Percentiles rank a stretch among this genome's conserved stretches.
These are phyloP conservation scores for Carex pumila DNA, from an alignment of 176 grass and related monocot genomes.

Conservation along the genomic window DNA sequence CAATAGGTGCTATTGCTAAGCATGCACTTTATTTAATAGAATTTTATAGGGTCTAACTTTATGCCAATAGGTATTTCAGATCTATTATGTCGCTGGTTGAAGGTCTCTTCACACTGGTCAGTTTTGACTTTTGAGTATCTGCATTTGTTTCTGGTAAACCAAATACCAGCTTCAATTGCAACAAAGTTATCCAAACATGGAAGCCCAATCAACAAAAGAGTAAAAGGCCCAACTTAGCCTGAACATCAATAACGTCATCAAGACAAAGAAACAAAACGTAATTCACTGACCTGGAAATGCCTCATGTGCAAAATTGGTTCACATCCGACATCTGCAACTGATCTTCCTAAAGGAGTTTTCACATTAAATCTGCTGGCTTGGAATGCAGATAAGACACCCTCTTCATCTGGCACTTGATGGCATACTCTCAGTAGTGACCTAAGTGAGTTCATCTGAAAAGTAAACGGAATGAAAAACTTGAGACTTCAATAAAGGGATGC, in stretches of 20 bases:
- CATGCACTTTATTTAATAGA: background rate
- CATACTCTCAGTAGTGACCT: constrained; percentile 64
- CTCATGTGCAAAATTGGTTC: constrained; percentile 98
- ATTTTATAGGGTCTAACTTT: background rate
- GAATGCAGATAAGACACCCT: constrained; percentile 42
- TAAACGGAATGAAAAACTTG: constrained; percentile 9
- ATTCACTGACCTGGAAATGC: constrained; percentile 73
- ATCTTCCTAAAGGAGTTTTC: constrained; percentile 75
- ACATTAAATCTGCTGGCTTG: constrained; percentile 66
- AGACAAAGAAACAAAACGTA: constrained; percentile 7
- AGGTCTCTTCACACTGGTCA: background rate
- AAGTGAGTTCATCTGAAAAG: constrained; percentile 86
- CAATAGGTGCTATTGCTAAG: background rate
- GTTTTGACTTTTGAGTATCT: background rate
- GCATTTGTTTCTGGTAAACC: background rate
- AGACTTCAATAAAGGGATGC: background rate
- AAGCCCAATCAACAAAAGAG: background rate
- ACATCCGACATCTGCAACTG: constrained; percentile 82
- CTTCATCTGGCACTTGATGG: constrained; percentile 67
- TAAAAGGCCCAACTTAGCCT: background rate
- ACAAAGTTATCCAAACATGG: constrained; percentile 6
- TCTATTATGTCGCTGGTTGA: background rate
- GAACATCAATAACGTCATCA: background rate
- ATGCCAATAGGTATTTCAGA: background rate
- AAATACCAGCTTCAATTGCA: background rate